phyloP scores from a whole-genome alignment of 768 basidiomycete species.

The Mycena vitilis region DNA sequence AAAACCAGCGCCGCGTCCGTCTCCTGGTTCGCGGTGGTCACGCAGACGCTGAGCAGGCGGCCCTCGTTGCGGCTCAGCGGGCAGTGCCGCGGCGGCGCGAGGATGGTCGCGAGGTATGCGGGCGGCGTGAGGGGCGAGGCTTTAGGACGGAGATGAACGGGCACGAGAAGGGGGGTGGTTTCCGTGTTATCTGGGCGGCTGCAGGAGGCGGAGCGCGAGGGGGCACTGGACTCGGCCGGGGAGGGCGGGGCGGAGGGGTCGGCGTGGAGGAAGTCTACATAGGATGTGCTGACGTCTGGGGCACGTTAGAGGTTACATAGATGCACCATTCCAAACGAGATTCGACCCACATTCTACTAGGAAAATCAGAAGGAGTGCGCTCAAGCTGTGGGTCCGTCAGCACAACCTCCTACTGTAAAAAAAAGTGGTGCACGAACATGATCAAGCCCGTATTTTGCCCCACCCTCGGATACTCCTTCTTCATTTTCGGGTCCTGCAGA shows the following conservation, averaged over 20 bases:
- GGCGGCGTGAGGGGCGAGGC: conserved; percentile 13
- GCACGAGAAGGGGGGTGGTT: conserved; percentile 25
- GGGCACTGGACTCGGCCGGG: conserved; percentile 43
- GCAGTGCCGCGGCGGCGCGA: conserved; percentile 31
- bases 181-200: conserved; percentile 16
- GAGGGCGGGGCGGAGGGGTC: conserved; percentile 65
- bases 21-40: conserved; percentile 44
- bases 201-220: conserved; percentile 35
- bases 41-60: conserved; percentile 26
- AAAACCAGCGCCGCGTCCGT: background rate
- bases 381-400: conserved; percentile 55
- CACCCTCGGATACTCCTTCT: conserved; percentile 57
- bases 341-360: conserved; percentile 77
- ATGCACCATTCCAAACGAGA: conserved; percentile 15
- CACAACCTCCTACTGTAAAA: too few relatives aligned
- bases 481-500: conserved; percentile 60
- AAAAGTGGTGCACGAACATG: conserved; percentile 77
- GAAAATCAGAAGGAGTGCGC: conserved; percentile 78
- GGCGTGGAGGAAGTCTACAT: conserved; percentile 77
- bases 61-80: conserved; percentile 34
- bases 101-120: conserved; percentile 25
- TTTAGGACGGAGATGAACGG: conserved; percentile 23
- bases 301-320: conserved; percentile 15
- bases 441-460: conserved; percentile 76
- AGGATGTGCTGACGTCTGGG: conserved; percentile 79